Evolutionary conservation across 2,329 filamentous ascomycete genomes (phyloP), one percentile per base, ranked within the genome.

Genomic region (Magnaporthiopsis incrustans): DNA sequence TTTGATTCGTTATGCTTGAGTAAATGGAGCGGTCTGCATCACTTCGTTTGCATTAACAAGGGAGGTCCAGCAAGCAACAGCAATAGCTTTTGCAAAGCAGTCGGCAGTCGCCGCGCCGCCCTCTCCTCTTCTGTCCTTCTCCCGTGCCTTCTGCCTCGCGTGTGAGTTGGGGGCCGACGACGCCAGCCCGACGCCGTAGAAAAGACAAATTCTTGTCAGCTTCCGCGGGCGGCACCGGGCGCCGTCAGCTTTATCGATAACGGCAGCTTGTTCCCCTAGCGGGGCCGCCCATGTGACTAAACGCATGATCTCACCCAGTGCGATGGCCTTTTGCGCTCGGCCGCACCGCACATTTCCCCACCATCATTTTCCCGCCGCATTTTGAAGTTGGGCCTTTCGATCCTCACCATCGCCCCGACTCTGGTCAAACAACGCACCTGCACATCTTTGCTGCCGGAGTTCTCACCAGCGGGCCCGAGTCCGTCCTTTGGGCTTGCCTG

Each of bases 311-410:
- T 22, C 8, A n/a, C 30, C 22, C 14, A 53, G 60, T 44, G 33
- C 60, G 27, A 30, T 30, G 60, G 60, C 15, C 60, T 44, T 32
- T 30, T 25, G 26, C 25, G 60, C 44, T 32, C 53, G 25, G 25
- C 38, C 60, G 60, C 60, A 61, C 60, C 60, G 25, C 60, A 62
- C 60, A 30, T 27, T n/a, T 56, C 60, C 38, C 56, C 60, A 44
- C 60, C 60, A 62, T 53, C 60, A 62, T 57, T 32, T 53, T 53
- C 44, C 44, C 44, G 44, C 44, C 44, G 60, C 26, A 56, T 62
- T 62, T 62, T 62, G 60, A 62, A 44, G 60, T 62, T 38, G 60
- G 50, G 44, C 44, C 44, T 53, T 22, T 53, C 44, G 7, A 53
- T 53, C 44, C 44, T 53, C 15, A 14, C 12, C 44, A 22, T 8